Conservation (phyloP, 108 stramenopile genomes). For the Poteriospumella lacustris region DNA sequence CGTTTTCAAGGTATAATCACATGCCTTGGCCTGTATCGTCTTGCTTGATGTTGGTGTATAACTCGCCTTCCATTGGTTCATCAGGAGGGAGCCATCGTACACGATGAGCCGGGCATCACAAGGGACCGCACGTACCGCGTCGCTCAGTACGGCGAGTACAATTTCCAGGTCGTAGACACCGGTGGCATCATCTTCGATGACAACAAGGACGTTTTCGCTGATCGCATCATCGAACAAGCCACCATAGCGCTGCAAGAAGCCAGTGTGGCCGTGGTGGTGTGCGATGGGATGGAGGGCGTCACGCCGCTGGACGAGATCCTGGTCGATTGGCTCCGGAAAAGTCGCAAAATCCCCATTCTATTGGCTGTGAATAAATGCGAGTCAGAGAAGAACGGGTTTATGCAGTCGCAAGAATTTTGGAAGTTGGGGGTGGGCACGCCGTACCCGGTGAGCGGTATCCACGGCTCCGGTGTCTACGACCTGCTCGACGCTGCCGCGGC, state of each 20-base stretch:
- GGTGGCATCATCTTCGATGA: constrained; percentile 93
- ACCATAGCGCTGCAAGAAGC: constrained; percentile 85
- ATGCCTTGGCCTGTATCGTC: background rate
- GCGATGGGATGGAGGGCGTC: constrained; percentile 79
- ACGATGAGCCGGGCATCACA: constrained; percentile 87
- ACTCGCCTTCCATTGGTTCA: background rate
- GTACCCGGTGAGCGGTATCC: constrained; percentile 81
- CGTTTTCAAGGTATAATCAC: constrained; percentile 1
- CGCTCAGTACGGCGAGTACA: constrained; percentile 79
- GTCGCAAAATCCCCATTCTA: constrained; percentile 66
- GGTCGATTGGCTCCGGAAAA: constrained; percentile 71
- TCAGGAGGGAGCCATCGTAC: constrained; percentile 78
- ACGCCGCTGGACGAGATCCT: constrained; percentile 70
- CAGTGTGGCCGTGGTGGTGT: constrained; percentile 75
- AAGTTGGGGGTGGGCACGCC: constrained; percentile 89
- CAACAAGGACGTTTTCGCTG: constrained; percentile 74
- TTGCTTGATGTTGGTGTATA: background rate
- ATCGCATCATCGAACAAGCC: constrained; percentile 84
- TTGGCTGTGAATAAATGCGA: constrained; percentile 97
- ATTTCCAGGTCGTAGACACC: constrained; percentile 86
- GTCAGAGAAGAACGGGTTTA: constrained; percentile 28
- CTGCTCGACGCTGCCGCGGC: constrained; percentile 72
- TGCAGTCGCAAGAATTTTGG: constrained; percentile 70
- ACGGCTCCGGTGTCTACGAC: constrained; percentile 90
- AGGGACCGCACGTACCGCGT: constrained; percentile 84